phyloP scores from a whole-genome alignment of 805 yeast genomes.

The Diddensiella caesifluorescens region DNA sequence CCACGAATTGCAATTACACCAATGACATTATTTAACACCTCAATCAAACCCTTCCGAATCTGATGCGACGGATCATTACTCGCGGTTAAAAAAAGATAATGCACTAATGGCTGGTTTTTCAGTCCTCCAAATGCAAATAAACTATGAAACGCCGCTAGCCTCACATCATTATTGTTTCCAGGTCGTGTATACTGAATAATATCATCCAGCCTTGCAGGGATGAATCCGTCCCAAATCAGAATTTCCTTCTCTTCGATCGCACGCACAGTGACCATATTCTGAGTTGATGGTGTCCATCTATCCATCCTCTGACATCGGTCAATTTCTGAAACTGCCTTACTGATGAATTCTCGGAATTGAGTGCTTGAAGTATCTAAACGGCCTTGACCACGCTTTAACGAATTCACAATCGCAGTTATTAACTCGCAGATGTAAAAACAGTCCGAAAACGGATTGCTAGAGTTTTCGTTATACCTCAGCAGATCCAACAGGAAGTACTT shows the following conservation, averaged over 20 bases:
- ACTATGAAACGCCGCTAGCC: conserved; percentile 66
- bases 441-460: conserved; percentile 72
- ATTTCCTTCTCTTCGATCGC: conserved; percentile 56
- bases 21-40: conserved; percentile 45
- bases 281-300: conserved; percentile 77
- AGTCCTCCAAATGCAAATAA: conserved; percentile 72
- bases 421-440: conserved; percentile 57
- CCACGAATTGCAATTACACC: conserved; percentile 67
- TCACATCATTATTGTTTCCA: conserved; percentile 44
- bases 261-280: conserved; percentile 47
- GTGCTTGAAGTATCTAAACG: conserved; percentile 11
- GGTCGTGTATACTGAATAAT: conserved; percentile 48
- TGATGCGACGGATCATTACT: conserved; percentile 52
- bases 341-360: conserved; percentile 32
- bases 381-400: conserved; percentile 26
- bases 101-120: conserved; percentile 53
- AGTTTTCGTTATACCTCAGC: conserved; percentile 78
- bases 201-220: conserved; percentile 49
- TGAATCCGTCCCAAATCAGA: conserved; percentile 52
- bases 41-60: conserved; percentile 47
- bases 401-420: conserved; percentile 47
- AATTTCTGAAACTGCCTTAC: conserved; percentile 57
- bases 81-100: conserved; percentile 54
- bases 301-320: conserved; percentile 75
- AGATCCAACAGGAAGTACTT: conserved; percentile 62